phyloP scores from a whole-genome alignment of 2,329 filamentous ascomycete genomes.

The Colletotrichum chrysophilum region DNA sequence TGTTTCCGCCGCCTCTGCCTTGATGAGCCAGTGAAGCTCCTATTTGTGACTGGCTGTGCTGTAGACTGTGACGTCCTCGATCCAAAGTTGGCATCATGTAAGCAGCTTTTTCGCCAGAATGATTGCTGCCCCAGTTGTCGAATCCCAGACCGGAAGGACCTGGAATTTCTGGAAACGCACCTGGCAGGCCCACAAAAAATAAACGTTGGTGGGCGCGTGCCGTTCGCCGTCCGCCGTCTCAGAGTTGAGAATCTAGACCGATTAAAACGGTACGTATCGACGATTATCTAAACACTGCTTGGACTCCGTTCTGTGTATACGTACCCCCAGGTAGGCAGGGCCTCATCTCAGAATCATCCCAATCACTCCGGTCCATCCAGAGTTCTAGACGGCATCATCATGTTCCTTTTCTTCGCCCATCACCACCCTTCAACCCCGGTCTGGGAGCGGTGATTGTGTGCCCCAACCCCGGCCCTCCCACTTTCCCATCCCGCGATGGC shows the following conservation, averaged over 20 bases:
- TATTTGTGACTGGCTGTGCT: not conserved
- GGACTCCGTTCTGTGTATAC: not conserved
- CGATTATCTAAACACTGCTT: not conserved
- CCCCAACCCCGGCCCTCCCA: not conserved
- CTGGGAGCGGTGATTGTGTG: not conserved
- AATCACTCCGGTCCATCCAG: not conserved
- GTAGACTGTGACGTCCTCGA: not conserved
- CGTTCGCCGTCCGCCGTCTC: not conserved
- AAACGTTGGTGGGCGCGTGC: not conserved
- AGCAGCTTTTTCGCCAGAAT: not conserved
- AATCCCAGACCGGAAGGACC: not conserved
- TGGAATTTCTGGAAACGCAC: not conserved
- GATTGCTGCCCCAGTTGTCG: not conserved
- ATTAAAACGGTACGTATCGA: not conserved
- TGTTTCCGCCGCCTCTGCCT: not conserved
- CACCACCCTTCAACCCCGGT: not conserved
- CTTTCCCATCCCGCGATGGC: slow-evolving; percentile 10
- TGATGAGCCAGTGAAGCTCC: not conserved
- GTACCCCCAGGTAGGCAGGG: not conserved
- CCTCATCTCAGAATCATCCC: not conserved
- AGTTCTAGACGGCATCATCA: not conserved
- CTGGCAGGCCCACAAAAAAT: not conserved
- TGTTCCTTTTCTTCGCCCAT: not conserved
- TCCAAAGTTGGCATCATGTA: not conserved
- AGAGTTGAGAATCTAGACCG: not conserved